phyloP scores from a whole-genome alignment of 805 yeast genomes.

The Candida stauntonica region DNA sequence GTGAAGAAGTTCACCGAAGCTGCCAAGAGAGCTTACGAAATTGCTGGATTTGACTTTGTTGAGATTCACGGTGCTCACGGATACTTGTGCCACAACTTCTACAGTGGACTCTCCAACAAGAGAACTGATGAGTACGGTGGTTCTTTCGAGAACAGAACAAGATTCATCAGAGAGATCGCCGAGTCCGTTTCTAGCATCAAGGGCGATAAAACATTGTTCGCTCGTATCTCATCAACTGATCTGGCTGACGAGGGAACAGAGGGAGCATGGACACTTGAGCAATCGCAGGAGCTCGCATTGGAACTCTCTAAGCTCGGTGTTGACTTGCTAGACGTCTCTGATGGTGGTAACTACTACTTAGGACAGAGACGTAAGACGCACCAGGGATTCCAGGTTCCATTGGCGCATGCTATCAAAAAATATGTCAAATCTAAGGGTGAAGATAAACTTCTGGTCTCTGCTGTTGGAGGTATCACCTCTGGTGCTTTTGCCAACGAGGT shows the following conservation, averaged over 20 bases:
- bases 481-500: conserved; percentile 32
- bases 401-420: conserved; percentile 38
- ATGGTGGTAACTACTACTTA: conserved; percentile 44
- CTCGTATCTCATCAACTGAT: conserved; percentile 21
- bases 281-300: conserved; percentile 33
- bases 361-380: conserved; percentile 23
- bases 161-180: conserved; percentile 46
- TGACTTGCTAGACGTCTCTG: conserved; percentile 49
- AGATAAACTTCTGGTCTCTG: background rate
- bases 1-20: conserved; percentile 40
- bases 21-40: conserved; percentile 44
- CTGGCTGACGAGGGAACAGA: conserved; percentile 14
- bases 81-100: conserved; percentile 46
- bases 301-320: conserved; percentile 40
- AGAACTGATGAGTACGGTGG: conserved; percentile 67
- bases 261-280: conserved; percentile 18
- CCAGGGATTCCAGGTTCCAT: conserved; percentile 34
- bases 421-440: background rate
- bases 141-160: conserved; percentile 50
- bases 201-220: conserved; percentile 42
- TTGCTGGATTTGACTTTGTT: conserved; percentile 28
- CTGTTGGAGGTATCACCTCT: background rate
- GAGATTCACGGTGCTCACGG: conserved; percentile 47
- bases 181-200: conserved; percentile 49
- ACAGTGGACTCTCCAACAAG: conserved; percentile 38